Evolutionary conservation across 1,139 yeast species (phyloP).

Genomic region (Yamadazyma sp.): DNA sequence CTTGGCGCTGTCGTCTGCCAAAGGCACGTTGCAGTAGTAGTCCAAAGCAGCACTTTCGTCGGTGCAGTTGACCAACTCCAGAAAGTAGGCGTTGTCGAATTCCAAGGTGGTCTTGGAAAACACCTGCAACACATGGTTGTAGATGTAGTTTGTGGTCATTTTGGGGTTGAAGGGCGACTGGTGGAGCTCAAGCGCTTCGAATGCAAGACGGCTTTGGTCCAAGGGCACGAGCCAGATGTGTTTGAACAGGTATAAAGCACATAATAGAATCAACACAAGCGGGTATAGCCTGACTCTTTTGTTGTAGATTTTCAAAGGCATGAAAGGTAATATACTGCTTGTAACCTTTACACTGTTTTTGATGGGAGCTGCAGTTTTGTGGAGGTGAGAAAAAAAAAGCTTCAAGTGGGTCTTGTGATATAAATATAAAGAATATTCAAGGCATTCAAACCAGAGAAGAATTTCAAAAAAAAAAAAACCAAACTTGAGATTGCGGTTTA

Average conservation of each 20-base stretch:
- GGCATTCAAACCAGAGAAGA: too few species aligned
- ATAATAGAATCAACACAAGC: conserved; percentile 15
- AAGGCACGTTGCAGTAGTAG: too few species aligned
- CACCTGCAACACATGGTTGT: conserved; percentile 15
- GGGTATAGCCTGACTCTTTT: conserved; percentile 22
- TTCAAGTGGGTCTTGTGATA: too few species aligned
- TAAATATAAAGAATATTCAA: too few species aligned
- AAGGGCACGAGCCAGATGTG: conserved; percentile 17
- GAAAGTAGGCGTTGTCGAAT: too few species aligned
- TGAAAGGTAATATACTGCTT: too few species aligned
- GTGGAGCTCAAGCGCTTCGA: conserved; percentile 24
- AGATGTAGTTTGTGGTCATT: conserved; percentile 21
- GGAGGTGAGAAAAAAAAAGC: too few species aligned
- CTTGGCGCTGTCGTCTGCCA: conserved; percentile 12
- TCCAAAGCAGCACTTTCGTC: too few species aligned
- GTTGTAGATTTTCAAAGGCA: conserved; percentile 18
- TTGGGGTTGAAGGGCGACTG: conserved; percentile 31
- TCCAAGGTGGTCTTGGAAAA: conserved; percentile 1
- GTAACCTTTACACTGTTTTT: too few species aligned
- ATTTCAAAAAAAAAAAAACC: not conserved
- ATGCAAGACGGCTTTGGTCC: conserved; percentile 24
- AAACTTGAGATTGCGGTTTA: too few species aligned
- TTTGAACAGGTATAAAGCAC: conserved; percentile 17
- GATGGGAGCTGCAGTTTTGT: too few species aligned
- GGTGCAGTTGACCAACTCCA: too few species aligned